phyloP scores from a whole-genome alignment of 768 basidiomycete species.

The Phylloporus scabripes region DNA sequence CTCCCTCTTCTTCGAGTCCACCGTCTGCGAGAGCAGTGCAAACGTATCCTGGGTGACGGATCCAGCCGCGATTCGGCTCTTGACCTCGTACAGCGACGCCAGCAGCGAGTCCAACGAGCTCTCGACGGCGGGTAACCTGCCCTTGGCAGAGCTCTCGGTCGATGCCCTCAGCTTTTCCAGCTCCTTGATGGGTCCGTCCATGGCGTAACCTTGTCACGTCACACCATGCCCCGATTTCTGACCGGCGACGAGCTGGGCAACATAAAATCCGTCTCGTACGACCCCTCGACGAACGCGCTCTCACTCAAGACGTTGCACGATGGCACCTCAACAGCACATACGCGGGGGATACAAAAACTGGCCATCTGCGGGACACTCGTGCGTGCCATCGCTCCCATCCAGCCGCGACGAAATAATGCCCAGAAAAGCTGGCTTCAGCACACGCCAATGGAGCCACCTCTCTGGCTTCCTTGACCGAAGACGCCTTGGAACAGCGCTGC shows the following conservation, averaged over 20 bases:
- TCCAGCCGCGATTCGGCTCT: constrained; percentile 45
- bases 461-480: constrained; percentile 40
- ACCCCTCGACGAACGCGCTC: constrained; percentile 32
- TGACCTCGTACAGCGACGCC: constrained; percentile 50
- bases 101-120: constrained; percentile 65
- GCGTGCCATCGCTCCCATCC: constrained; percentile 18
- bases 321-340: constrained; percentile 30
- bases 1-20: constrained; percentile 75
- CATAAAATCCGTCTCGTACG: constrained; percentile 56
- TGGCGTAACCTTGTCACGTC: constrained; percentile 29
- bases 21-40: constrained; percentile 45
- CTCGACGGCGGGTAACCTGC: constrained; percentile 48
- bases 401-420: constrained; percentile 21
- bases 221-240: constrained; percentile 61
- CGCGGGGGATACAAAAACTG: constrained; percentile 37
- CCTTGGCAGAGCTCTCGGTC: constrained; percentile 42
- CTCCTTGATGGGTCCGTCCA: constrained; percentile 77
- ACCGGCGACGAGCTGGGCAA: constrained; percentile 76
- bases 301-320: constrained; percentile 32
- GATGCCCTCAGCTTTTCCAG: constrained; percentile 70
- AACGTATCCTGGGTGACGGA: constrained; percentile 46
- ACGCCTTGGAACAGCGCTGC: constrained; percentile 34
- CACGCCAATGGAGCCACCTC: constrained; percentile 54
- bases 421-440: constrained; percentile 63
- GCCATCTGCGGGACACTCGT: constrained; percentile 35